Base-by-base conservation (phyloP, 148 eudicot genomes). In the Fagopyrum esculentum region DNA sequence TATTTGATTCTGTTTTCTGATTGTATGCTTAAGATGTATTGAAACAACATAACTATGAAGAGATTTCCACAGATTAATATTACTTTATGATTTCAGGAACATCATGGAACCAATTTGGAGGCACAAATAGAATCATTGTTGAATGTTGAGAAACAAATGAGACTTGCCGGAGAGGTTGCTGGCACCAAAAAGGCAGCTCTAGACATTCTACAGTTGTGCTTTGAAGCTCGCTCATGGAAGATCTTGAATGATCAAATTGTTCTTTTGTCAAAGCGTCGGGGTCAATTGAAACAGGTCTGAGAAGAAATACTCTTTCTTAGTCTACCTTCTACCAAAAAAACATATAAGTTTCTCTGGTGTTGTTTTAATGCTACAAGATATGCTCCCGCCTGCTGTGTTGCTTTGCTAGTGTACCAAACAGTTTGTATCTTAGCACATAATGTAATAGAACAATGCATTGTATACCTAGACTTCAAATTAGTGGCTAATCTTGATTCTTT, bases 201-300 rank as follows among this genome's bases (percentile, higher is more conserved):
- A 35, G 95, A 89, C 45, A 94, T 94, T 81, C 81, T 94, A 69
- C 78, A 73, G 66, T 87, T 94, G 44, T 94, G 98, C 81, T 87
- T 88, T 73, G 87, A 91, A 52, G 90, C 91, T 61, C 80, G 82
- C 22, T 89, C 90, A 12, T 94, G 98, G 98, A 91, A 86, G 77
- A 91, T 86, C 4, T 87, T 93, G 78, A 90, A 87, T 81, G 98
- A 93, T 69, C 98, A 94, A 85, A 94, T 94, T 82, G 76, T 86
- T 63, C 83, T 94, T 47, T 61, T 94, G 61, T 90, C 98, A 13
- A 91, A 94, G 84, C 97, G 98, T 35, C 91, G 98, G 7, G 98
- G 98, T 29, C 98, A 94, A 78, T 84, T 87, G 75, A 91, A 91
- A 74, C 96, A 94, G 98, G 97, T 91, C 7, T 63, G 69, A 63